Conservation (phyloP, 305 asterid genomes). For the Solanum hybrid region DNA sequence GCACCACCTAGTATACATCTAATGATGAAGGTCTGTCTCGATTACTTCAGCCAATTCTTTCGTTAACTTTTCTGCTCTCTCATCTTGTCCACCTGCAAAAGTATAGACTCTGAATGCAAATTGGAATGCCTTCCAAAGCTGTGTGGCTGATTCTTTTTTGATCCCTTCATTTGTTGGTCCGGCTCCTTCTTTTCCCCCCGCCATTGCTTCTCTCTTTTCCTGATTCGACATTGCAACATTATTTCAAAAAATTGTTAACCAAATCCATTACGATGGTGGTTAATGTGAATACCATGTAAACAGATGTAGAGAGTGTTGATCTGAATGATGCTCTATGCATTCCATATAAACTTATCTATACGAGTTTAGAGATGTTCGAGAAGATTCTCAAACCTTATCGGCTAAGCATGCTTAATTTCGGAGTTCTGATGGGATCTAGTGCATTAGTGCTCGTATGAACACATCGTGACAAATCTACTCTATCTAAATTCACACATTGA, state of each 20-base stretch:
- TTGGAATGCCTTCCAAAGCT: constrained; percentile 87
- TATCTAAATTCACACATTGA: background rate
- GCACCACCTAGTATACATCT: background rate
- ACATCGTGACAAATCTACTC: background rate
- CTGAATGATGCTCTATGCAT: background rate
- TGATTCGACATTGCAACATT: constrained; percentile 11
- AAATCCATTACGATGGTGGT: background rate
- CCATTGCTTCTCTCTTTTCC: constrained; percentile 48
- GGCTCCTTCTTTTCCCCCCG: constrained; percentile 18
- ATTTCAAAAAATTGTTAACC: background rate
- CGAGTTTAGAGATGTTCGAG: background rate
- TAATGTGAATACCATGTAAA: background rate
- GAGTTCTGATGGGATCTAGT: background rate
- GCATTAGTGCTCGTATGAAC: background rate
- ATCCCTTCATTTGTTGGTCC: constrained; percentile 18
- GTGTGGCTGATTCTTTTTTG: constrained; percentile 39
- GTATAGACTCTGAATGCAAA: constrained; percentile 83
- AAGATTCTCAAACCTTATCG: background rate
- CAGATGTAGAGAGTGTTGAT: background rate
- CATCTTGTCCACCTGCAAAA: constrained; percentile 90
- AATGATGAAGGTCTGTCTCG: constrained; percentile 37
- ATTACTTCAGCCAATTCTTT: constrained; percentile 76
- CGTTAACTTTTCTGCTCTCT: constrained; percentile 72
- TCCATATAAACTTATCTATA: background rate
- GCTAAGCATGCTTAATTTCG: background rate